Percentiles rank a stretch among this genome's conserved stretches.
Conservation (phyloP, 1,284 basidiomycete species). For the Agroathelia rolfsii region DNA sequence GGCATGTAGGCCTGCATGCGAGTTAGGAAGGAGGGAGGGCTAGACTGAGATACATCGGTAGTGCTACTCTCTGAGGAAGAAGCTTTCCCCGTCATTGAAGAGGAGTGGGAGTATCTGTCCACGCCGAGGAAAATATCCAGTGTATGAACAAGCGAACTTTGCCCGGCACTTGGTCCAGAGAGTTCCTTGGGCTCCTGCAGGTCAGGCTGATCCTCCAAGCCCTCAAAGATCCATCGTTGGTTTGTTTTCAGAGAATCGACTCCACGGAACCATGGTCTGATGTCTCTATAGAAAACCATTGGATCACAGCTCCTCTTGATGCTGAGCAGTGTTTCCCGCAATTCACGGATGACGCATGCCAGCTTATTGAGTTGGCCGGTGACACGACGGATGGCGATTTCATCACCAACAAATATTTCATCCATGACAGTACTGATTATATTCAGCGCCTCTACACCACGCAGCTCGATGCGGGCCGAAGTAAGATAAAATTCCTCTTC, state of each 20-base stretch:
- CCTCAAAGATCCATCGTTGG: constrained; percentile 76
- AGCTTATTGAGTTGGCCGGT: constrained; percentile 64
- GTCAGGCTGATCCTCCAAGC: constrained; percentile 46
- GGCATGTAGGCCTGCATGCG: constrained; percentile 91
- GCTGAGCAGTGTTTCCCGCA: constrained; percentile 49
- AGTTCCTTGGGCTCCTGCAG: constrained; percentile 49
- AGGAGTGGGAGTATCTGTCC: constrained; percentile 45
- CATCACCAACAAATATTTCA: constrained; percentile 85
- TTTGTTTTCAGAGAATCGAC: constrained; percentile 56
- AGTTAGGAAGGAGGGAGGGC: constrained; percentile 45
- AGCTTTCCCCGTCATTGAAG: constrained; percentile 20
- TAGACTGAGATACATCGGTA: constrained; percentile 7
- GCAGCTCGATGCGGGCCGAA: constrained; percentile 85
- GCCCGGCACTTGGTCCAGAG: constrained; percentile 85
- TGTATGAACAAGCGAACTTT: constrained; percentile 83
- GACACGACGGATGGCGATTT: constrained; percentile 65
- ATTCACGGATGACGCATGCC: constrained; percentile 54
- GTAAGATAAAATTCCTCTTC: constrained; percentile 88
- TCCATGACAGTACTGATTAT: constrained; percentile 87
- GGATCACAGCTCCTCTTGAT: constrained; percentile 74
- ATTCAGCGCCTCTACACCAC: constrained; percentile 78
- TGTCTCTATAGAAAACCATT: constrained; percentile 71
- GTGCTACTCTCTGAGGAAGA: constrained; percentile 14
- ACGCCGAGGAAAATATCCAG: constrained; percentile 87
- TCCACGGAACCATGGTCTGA: constrained; percentile 91